Percentiles rank a stretch among this genome's conserved stretches.
These are phyloP conservation scores for Penicillium sclerotiorum DNA, from an alignment of 2,329 filamentous ascomycete genomes.

Conservation along the genomic window DNA sequence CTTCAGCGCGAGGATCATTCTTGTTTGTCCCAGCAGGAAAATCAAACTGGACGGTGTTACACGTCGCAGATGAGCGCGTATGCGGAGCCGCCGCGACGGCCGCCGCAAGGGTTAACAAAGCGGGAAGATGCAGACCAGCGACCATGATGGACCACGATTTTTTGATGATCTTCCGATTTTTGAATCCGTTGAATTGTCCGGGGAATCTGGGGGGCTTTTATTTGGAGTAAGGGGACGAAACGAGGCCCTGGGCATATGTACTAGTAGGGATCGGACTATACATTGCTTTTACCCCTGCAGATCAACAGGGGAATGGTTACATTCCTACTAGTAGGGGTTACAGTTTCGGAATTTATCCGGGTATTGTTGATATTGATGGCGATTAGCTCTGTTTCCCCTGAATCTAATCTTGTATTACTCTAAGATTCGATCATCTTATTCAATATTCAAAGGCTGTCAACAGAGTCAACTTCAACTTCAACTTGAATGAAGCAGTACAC, in stretches of 20 bases:
- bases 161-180: too few relatives aligned
- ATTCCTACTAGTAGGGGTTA: constrained; percentile 11
- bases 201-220: too few relatives aligned
- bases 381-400: not conserved
- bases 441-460: not conserved
- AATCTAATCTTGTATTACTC: not conserved
- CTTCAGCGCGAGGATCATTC: constrained; percentile 20
- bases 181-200: too few relatives aligned
- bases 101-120: constrained; percentile 11
- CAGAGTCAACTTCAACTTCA: too few relatives aligned
- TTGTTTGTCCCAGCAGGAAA: constrained; percentile 21
- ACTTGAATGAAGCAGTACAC: too few relatives aligned
- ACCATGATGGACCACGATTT: constrained; percentile 11
- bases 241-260: too few relatives aligned
- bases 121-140: not conserved
- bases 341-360: not conserved
- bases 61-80: constrained; percentile 5
- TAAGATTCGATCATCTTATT: too few relatives aligned
- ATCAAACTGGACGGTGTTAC: constrained; percentile 21
- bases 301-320: constrained; percentile 17
- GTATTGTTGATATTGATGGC: not conserved
- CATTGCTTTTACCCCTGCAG: constrained; percentile 5
- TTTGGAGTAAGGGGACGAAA: too few relatives aligned
- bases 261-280: constrained; percentile 7
- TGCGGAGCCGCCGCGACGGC: constrained; percentile 4